Base-by-base conservation (phyloP, 2,329 filamentous ascomycete species). In the Trichoderma polysporum region DNA sequence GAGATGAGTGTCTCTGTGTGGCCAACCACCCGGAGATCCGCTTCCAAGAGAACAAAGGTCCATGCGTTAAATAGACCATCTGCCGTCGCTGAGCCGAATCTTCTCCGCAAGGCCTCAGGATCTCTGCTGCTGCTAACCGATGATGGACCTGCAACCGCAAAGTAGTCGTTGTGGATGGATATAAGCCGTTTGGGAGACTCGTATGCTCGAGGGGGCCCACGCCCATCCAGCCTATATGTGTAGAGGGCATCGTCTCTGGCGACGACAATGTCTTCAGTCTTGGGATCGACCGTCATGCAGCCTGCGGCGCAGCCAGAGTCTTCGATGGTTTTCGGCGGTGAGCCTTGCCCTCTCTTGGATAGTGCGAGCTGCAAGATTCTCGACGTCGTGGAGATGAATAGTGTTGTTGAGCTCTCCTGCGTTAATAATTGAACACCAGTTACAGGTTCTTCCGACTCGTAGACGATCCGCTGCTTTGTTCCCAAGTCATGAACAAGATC, bases 401-500 rank as follows among this genome's bases (percentile, higher is more conserved):
- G 84, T 0, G 91, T 94, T 2, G 91, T 95, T 49, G 86, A 74
- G 70, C 81, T 84, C 15, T 82, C 80, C 61, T 89, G 87, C 52
- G 84, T 83, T 52, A 84, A 80, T 68, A 97, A 90, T 74, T 95
- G 91, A 15, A 99, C 89, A 1, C 94, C 94, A 0, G 95, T 99
- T 10, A 99, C 89, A 0, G 95, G 96, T 76, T 99, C 95, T 73
- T 98, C 94, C 0, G 94, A 97, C 76, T 99, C 95, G 79, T 97
- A 95, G 10, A 99, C 92, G 37, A 94, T 95, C 62, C 95, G 88
- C 77, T 99, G 95, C 76, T 93, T 93, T 12, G 94, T 93, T 25
- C 96, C 95, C 66, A 95, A 89, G 77, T 99, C 95, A 77, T 99
- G 93, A 72, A 99, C 92, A 57, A 99, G 83, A 76, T 99, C 95